These are phyloP conservation scores for Chlorella vulgaris DNA, from an alignment of 139 green algal genomes.

Conservation along the genomic window DNA sequence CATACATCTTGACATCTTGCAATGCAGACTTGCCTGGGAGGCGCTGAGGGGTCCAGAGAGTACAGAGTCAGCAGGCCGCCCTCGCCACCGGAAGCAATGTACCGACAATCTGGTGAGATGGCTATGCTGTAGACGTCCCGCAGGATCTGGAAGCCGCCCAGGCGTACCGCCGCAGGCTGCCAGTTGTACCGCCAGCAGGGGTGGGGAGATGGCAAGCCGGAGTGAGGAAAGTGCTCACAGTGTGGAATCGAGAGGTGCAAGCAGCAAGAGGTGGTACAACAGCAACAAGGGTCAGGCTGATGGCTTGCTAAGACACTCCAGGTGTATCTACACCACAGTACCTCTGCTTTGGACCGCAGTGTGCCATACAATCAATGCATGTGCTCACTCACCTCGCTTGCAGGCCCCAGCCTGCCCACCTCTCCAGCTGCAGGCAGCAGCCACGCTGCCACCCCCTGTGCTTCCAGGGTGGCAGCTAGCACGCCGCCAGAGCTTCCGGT, in stretches of 20 bases:
- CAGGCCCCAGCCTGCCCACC: background rate
- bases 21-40: background rate
- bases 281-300: too few species aligned
- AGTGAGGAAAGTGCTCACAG: too few species aligned
- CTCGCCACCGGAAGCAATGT: constrained; percentile 7
- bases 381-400: background rate
- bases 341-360: too few species aligned
- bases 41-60: background rate
- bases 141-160: constrained; percentile 27
- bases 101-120: background rate
- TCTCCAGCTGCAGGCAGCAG: constrained; percentile 1
- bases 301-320: too few species aligned
- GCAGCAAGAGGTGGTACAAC: too few species aligned
- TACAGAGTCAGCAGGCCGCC: constrained; percentile 28
- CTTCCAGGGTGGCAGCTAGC: background rate
- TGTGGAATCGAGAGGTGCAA: too few species aligned
- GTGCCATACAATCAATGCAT: too few species aligned
- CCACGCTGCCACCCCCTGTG: constrained; percentile 9
- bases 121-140: constrained; percentile 21
- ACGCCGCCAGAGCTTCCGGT: background rate
- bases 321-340: too few species aligned
- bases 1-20: too few species aligned
- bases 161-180: constrained; percentile 1
- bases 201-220: too few species aligned
- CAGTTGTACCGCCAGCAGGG: too few species aligned